Conservation (phyloP, 169 alveolate genomes). For the Eimeria falciformis region DNA sequence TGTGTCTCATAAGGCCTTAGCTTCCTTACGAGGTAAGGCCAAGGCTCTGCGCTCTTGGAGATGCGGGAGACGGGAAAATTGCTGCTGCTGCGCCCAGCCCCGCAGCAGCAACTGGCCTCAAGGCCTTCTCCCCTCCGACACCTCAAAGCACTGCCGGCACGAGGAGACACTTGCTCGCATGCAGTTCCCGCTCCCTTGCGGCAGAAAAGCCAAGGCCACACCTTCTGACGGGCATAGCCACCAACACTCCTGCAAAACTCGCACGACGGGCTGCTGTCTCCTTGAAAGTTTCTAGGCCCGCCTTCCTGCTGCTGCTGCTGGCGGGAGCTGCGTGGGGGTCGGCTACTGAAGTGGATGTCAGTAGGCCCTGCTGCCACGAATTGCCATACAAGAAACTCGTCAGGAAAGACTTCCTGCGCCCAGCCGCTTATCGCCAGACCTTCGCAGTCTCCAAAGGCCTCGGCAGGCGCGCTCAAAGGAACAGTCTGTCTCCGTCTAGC, state of each 20-base stretch:
- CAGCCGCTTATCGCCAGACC: neutral
- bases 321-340: neutral
- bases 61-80: too few species aligned
- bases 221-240: neutral
- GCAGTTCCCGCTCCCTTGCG: neutral
- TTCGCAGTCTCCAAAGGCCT: neutral
- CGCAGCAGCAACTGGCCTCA: too few species aligned
- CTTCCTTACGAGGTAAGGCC: too few species aligned
- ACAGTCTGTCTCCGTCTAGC: too few species aligned
- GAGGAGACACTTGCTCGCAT: neutral
- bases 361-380: conserved; percentile 10
- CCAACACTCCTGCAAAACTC: neutral
- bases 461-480: neutral
- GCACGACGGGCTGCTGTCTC: neutral
- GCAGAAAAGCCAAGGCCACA: neutral
- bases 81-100: too few species aligned
- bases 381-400: neutral
- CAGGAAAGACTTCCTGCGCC: too few species aligned
- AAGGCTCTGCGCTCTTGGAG: too few species aligned
- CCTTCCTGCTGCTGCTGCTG: conserved; percentile 30
- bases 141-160: neutral
- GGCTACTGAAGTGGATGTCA: neutral
- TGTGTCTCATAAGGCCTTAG: too few species aligned
- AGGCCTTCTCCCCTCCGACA: neutral
- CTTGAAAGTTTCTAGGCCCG: neutral